A percentile compares a stretch with the other conserved stretches of the same genome.
phyloP scores from a whole-genome alignment of 2,329 filamentous ascomycete species.

The Aspergillus brasiliensis region DNA sequence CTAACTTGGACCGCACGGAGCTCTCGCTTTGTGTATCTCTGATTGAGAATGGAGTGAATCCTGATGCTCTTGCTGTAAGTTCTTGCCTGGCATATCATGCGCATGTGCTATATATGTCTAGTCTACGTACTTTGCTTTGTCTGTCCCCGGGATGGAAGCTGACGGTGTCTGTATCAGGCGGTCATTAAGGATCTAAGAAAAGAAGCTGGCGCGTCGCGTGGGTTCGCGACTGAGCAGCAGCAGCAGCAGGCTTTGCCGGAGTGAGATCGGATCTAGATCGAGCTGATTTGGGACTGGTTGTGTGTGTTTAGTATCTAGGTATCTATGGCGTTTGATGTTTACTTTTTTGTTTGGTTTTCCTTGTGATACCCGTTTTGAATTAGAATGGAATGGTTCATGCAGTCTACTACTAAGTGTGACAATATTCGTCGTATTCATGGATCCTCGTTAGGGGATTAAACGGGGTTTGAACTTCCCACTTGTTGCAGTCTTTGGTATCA shows the following conservation, averaged over 20 bases:
- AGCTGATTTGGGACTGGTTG: neutral
- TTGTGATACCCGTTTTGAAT: constrained; percentile 18
- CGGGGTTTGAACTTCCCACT: neutral
- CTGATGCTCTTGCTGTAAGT: constrained; percentile 88
- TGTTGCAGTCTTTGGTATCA: constrained; percentile 27
- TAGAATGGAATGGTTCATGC: neutral
- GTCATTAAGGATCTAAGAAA: constrained; percentile 51
- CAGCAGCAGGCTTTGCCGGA: constrained; percentile 21
- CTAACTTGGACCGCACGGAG: constrained; percentile 84
- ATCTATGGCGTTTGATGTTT: constrained; percentile 1
- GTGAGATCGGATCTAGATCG: neutral
- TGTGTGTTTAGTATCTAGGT: neutral
- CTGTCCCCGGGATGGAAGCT: neutral
- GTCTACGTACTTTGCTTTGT: neutral
- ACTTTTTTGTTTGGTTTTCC: constrained; percentile 3
- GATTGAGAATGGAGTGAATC: constrained; percentile 96
- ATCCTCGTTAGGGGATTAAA: too few relatives aligned
- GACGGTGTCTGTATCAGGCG: constrained; percentile 32
- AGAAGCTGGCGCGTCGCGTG: constrained; percentile 37
- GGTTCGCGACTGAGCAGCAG: constrained; percentile 21
- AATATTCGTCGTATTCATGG: neutral
- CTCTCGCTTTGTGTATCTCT: constrained; percentile 94
- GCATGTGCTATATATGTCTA: neutral
- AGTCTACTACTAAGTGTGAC: neutral
- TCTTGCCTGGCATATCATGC: neutral